These are phyloP conservation scores for Vicia faba DNA, from an alignment of 306 rosid species.

Conservation along the genomic window DNA sequence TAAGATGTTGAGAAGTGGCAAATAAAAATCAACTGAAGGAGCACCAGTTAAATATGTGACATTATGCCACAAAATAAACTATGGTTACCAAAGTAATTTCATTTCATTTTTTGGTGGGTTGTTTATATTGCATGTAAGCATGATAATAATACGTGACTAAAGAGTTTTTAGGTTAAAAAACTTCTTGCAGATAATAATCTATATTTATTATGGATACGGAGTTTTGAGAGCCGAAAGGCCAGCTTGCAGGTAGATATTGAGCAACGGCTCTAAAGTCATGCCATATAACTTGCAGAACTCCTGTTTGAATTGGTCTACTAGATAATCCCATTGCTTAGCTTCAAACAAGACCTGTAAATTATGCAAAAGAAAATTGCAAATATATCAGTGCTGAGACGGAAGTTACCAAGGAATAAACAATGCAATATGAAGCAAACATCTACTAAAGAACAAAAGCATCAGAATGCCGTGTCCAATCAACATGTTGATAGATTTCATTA, in stretches of 20 bases:
- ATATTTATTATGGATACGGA: constrained; percentile 69
- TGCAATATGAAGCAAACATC: constrained; percentile 25
- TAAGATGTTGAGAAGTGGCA: constrained; percentile 20
- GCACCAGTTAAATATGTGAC: constrained; percentile 20
- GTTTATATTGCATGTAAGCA: constrained; percentile 23
- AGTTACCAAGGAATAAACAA: constrained; percentile 24
- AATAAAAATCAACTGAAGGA: constrained; percentile 3
- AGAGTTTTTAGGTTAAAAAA: constrained; percentile 10
- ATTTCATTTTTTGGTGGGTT: not conserved
- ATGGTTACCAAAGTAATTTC: not conserved
- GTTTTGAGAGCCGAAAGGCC: constrained; percentile 95
- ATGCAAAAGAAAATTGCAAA: constrained; percentile 26
- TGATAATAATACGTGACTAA: constrained; percentile 22
- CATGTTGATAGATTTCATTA: not conserved
- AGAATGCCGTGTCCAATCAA: constrained; percentile 28
- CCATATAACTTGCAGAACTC: constrained; percentile 98
- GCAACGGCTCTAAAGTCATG: constrained; percentile 93
- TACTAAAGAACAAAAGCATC: constrained; percentile 9
- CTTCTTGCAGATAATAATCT: constrained; percentile 18
- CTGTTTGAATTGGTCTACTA: constrained; percentile 84
- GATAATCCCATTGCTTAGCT: constrained; percentile 86
- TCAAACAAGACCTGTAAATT: constrained; percentile 84
- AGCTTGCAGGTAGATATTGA: constrained; percentile 91
- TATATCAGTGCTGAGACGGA: constrained; percentile 26
- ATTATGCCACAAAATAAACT: constrained; percentile 24